A percentile compares a stretch with the other conserved stretches of the same genome.
phyloP scores from a whole-genome alignment of 2,329 filamentous ascomycete genomes.

The Pseudocercospora fijiensis region DNA sequence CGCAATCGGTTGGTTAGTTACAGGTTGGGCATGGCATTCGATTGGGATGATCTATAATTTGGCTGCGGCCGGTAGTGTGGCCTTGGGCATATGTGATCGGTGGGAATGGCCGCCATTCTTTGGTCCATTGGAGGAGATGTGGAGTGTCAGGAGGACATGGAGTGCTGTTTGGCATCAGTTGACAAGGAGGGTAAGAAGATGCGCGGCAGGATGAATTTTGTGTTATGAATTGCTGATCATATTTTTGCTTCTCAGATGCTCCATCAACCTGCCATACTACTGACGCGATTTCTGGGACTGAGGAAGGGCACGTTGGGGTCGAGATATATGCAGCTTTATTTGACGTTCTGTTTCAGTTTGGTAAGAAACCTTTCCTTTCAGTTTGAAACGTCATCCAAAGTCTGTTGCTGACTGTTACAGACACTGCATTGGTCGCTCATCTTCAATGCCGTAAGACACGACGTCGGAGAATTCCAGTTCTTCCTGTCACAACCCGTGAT shows the following conservation, averaged over 20 bases:
- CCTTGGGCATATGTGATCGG: background rate
- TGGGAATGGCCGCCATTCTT: background rate
- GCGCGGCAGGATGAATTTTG: background rate
- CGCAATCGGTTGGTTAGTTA: background rate
- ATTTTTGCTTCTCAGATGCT: background rate
- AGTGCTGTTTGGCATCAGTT: background rate
- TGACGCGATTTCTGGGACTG: background rate
- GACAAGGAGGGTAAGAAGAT: background rate
- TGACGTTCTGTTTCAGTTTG: background rate
- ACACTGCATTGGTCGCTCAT: background rate
- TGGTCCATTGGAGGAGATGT: background rate
- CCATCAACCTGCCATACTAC: background rate
- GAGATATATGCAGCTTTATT: background rate
- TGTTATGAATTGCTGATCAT: background rate
- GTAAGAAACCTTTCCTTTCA: background rate
- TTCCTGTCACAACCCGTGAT: background rate
- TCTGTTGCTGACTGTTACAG: background rate
- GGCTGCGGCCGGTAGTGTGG: background rate
- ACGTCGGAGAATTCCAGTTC: background rate
- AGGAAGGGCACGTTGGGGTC: background rate
- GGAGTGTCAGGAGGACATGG: background rate
- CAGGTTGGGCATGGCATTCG: background rate
- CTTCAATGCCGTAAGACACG: background rate
- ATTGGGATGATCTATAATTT: background rate
- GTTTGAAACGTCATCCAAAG: background rate